These are phyloP conservation scores for Tulasnella sp. DNA, from an alignment of 768 basidiomycete genomes.

Conservation along the genomic window DNA sequence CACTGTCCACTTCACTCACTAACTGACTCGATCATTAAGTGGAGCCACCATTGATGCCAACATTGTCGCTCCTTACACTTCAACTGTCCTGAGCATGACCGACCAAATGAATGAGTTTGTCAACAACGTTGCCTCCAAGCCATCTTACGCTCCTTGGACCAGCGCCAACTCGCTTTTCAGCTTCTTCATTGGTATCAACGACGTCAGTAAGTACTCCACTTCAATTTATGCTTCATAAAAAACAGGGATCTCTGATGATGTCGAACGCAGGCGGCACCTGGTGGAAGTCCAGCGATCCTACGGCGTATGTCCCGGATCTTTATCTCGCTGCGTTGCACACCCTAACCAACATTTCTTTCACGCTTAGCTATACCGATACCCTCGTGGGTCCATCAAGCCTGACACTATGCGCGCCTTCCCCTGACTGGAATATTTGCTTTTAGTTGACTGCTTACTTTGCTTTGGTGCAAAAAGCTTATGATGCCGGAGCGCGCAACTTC, in stretches of 20 bases:
- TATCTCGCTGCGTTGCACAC: neutral
- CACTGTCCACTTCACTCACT: conserved; percentile 29
- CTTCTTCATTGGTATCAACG: conserved; percentile 62
- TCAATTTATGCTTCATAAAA: neutral
- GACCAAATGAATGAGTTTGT: conserved; percentile 57
- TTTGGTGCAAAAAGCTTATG: conserved; percentile 27
- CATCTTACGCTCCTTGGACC: conserved; percentile 43
- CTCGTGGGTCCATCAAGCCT: too few relatives aligned
- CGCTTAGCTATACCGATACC: neutral
- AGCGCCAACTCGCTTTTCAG: conserved; percentile 47
- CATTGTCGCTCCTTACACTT: conserved; percentile 7
- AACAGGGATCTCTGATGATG: neutral
- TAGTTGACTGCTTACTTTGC: conserved; percentile 38
- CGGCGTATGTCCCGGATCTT: conserved; percentile 31
- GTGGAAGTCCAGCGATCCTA: conserved; percentile 34
- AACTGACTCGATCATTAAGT: neutral
- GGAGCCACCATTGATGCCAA: conserved; percentile 12
- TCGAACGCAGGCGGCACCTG: conserved; percentile 14
- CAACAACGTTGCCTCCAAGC: conserved; percentile 34
- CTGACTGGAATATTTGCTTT: neutral
- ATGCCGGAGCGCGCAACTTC: conserved; percentile 47
- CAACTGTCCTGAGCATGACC: conserved; percentile 29
- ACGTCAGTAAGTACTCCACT: conserved; percentile 40
- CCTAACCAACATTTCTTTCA: neutral
- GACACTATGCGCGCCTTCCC: too few relatives aligned